A percentile compares a stretch with the other conserved stretches of the same genome.
Evolutionary conservation across 2,329 filamentous ascomycete species (phyloP).

Genomic region (Gliomastix tumulicola): DNA sequence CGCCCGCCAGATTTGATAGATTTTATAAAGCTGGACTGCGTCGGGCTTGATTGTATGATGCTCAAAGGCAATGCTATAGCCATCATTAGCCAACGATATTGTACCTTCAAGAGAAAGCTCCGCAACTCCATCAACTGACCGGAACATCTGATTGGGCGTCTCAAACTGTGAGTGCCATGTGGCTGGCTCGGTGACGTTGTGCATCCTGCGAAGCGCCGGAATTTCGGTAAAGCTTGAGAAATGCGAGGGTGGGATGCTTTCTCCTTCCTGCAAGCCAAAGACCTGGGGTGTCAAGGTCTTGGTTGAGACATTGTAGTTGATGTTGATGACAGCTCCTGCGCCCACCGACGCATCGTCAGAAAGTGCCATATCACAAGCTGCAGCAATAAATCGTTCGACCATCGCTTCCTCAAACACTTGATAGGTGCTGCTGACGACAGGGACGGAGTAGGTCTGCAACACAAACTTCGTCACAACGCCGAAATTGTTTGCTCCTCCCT

Average conservation of each 20-base stretch:
- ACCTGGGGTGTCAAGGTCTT: slow-evolving; percentile 12
- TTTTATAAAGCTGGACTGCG: slow-evolving; percentile 16
- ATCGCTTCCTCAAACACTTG: slow-evolving; percentile 18
- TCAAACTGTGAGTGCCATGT: slow-evolving; percentile 17
- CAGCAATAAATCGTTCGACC: slow-evolving; percentile 15
- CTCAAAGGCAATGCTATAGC: no score
- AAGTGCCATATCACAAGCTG: slow-evolving; percentile 14
- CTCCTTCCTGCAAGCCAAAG: slow-evolving; percentile 22
- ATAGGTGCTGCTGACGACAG: slow-evolving; percentile 20
- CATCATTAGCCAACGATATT: no score
- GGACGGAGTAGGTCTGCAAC: slow-evolving; percentile 17
- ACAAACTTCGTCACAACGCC: slow-evolving; percentile 35
- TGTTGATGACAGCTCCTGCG: slow-evolving; percentile 21
- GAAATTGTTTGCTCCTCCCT: slow-evolving; percentile 42
- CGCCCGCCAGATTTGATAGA: slow-evolving; percentile 24
- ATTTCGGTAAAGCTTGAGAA: not conserved
- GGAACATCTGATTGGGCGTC: slow-evolving; percentile 24
- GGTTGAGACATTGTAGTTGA: slow-evolving; percentile 19
- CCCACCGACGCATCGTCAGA: slow-evolving; percentile 14
- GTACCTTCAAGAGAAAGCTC: no score
- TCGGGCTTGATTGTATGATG: slow-evolving; percentile 28
- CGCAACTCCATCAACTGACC: no score
- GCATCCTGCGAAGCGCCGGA: slow-evolving; percentile 4
- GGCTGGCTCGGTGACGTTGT: slow-evolving; percentile 18
- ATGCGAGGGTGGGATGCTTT: not conserved